Percentiles rank a stretch among this genome's conserved stretches.
phyloP scores from a whole-genome alignment of 495 filamentous ascomycete genomes.

The Parathielavia appendiculata region DNA sequence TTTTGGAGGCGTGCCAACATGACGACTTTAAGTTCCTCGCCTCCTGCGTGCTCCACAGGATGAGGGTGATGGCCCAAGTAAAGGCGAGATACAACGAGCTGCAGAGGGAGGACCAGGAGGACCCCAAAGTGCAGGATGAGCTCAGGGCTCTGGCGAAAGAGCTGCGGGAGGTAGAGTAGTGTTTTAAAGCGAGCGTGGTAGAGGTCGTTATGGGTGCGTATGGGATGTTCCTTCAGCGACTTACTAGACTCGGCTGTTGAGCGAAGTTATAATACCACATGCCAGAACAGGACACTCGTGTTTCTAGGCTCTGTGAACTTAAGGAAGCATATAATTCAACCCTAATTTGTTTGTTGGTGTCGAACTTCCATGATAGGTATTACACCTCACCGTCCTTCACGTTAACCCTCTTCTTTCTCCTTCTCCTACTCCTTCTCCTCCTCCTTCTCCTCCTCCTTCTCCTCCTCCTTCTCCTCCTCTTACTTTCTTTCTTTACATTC shows the following conservation, averaged over 20 bases:
- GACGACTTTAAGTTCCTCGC: constrained; percentile 55
- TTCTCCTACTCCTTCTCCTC: too few relatives aligned
- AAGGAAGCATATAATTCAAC: too few relatives aligned
- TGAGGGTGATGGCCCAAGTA: constrained; percentile 33
- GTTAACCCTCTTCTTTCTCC: too few relatives aligned
- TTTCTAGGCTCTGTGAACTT: too few relatives aligned
- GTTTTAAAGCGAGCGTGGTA: background rate
- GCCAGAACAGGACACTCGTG: background rate
- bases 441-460: too few relatives aligned
- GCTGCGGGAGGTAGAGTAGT: constrained; percentile 24
- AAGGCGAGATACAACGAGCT: constrained; percentile 29
- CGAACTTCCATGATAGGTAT: too few relatives aligned
- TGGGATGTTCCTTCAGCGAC: background rate
- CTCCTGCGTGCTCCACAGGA: constrained; percentile 43
- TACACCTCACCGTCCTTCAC: too few relatives aligned
- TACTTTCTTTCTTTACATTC: too few relatives aligned
- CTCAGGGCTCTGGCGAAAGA: constrained; percentile 14
- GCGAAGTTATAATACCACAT: constrained; percentile 5
- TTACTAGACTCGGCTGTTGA: background rate
- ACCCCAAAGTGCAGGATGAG: constrained; percentile 46
- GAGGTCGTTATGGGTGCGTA: background rate
- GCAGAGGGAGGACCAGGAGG: constrained; percentile 39
- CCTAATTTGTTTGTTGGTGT: too few relatives aligned
- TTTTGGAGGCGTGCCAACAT: constrained; percentile 52
- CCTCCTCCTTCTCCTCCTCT: too few relatives aligned